Percentiles rank a stretch among this genome's conserved stretches.
Evolutionary conservation across 345 rosid species (phyloP).

Genomic region (Chamaenerion angustifolium): DNA sequence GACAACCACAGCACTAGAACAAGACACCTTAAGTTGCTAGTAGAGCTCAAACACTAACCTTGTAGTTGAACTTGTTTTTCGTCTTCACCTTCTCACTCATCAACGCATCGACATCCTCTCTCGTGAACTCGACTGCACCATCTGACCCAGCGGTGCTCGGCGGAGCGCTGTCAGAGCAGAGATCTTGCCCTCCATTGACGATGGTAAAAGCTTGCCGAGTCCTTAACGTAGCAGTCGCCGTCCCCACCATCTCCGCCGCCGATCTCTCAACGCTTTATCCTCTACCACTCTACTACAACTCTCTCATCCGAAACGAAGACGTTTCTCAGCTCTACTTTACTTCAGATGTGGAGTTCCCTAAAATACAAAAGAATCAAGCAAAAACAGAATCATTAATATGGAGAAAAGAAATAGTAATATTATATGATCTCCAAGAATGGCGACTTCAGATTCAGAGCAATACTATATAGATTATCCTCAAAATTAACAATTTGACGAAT

Average conservation of each 20-base stretch:
- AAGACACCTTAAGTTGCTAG: not conserved
- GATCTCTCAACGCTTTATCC: conserved; percentile 1
- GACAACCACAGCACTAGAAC: no score
- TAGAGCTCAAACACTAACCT: not conserved
- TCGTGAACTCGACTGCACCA: conserved; percentile 33
- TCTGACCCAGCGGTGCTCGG: conserved; percentile 33
- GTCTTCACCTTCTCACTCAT: conserved; percentile 23
- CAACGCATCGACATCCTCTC: conserved; percentile 29
- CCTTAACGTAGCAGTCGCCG: conserved; percentile 18
- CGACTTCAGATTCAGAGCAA: not conserved
- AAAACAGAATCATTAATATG: no score
- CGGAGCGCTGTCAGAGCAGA: conserved; percentile 17
- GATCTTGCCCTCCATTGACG: conserved; percentile 23
- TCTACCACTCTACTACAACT: no score
- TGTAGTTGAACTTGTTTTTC: conserved; percentile 26
- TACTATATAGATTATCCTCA: conserved; percentile 6
- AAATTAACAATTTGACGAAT: conserved; percentile 14
- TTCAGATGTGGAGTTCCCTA: no score
- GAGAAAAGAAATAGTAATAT: no score
- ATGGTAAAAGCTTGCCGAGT: conserved; percentile 21
- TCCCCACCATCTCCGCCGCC: conserved; percentile 20
- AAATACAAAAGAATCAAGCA: no score
- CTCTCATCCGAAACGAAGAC: no score
- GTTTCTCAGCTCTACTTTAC: no score
- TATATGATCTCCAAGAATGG: no score